phyloP scores from a whole-genome alignment of 306 rosid genomes.

The Gynostemma pentaphyllum region DNA sequence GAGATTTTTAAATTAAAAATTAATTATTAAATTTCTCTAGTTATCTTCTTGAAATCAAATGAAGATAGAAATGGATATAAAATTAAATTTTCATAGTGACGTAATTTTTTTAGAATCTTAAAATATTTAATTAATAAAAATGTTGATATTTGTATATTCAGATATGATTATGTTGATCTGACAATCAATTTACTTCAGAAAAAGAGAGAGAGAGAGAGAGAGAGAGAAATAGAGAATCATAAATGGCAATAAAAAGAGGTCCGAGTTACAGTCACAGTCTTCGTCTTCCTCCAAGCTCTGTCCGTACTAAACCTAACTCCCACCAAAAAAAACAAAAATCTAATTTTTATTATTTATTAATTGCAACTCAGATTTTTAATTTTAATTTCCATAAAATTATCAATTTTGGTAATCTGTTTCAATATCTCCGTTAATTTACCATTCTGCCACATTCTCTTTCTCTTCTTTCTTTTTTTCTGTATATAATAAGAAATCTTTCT shows the following conservation, averaged over 20 bases:
- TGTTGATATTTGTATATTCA: too few relatives aligned
- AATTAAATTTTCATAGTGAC: too few relatives aligned
- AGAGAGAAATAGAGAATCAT: neutral
- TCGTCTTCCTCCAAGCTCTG: neutral
- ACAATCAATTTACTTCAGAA: neutral
- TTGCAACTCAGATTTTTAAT: neutral
- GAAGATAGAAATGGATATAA: too few relatives aligned
- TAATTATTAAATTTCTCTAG: too few relatives aligned
- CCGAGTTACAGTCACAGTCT: neutral
- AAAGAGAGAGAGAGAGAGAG: neutral
- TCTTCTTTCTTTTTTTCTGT: neutral
- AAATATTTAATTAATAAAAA: too few relatives aligned
- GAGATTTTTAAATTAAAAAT: too few relatives aligned
- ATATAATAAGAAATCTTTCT: constrained; percentile 1
- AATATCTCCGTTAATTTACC: neutral
- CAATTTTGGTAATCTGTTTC: neutral
- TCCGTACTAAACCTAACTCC: neutral
- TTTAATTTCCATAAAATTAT: neutral
- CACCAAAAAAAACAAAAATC: too few relatives aligned
- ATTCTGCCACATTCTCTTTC: constrained; percentile 6
- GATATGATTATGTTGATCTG: neutral
- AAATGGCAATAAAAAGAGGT: neutral
- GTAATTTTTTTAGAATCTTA: too few relatives aligned
- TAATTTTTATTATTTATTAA: too few relatives aligned
- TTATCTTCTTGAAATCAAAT: too few relatives aligned